These are phyloP conservation scores for Tylopilus sp. DNA, from an alignment of 768 basidiomycete genomes.

Conservation along the genomic window DNA sequence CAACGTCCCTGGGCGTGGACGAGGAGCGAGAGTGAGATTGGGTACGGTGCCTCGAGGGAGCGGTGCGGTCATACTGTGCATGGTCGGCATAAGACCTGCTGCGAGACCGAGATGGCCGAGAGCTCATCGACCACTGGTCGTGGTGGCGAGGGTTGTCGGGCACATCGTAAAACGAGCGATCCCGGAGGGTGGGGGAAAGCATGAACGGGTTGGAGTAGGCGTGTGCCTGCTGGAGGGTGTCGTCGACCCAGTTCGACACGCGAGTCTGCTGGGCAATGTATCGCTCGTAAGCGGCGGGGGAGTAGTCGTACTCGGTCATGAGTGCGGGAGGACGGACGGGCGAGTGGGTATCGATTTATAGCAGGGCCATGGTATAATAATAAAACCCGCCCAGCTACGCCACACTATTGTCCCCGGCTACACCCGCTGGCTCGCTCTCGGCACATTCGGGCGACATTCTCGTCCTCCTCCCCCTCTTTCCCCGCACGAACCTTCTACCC, in stretches of 20 bases:
- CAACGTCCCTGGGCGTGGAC: constrained; percentile 12
- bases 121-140: constrained; percentile 22
- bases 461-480: constrained; percentile 16
- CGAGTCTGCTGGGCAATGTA: constrained; percentile 45
- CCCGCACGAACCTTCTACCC: constrained; percentile 24
- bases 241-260: constrained; percentile 49
- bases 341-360: constrained; percentile 11
- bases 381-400: neutral
- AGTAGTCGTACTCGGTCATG: constrained; percentile 65
- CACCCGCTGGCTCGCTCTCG: too few relatives aligned
- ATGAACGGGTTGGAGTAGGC: constrained; percentile 27
- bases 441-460: too few relatives aligned
- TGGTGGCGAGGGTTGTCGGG: constrained; percentile 1
- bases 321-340: constrained; percentile 4
- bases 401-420: neutral
- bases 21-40: constrained; percentile 27
- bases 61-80: constrained; percentile 14
- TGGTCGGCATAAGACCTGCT: constrained; percentile 26
- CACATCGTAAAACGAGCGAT: constrained; percentile 29
- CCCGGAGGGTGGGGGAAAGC: constrained; percentile 29
- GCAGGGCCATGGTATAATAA: neutral
- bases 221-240: constrained; percentile 35
- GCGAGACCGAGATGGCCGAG: constrained; percentile 23
- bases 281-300: constrained; percentile 49
- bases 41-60: constrained; percentile 17